Percentiles rank a stretch among this genome's conserved stretches.
phyloP scores from a whole-genome alignment of 768 basidiomycete genomes.

The Kwoniella sp. region DNA sequence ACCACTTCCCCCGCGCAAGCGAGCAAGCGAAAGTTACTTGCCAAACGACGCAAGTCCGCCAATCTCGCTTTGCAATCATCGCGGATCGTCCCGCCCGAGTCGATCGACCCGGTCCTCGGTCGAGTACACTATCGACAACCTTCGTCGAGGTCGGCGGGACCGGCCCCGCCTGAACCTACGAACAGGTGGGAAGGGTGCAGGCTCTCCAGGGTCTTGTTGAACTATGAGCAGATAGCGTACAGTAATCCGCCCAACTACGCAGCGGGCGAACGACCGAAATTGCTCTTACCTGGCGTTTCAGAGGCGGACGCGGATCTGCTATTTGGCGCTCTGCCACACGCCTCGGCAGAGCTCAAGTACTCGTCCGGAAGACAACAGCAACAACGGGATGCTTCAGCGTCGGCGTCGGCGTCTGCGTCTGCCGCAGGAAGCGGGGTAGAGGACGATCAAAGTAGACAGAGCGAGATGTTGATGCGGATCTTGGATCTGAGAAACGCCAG shows the following conservation, averaged over 20 bases:
- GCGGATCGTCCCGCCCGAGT: conserved; percentile 54
- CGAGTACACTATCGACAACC: conserved; percentile 16
- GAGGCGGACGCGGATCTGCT: conserved; percentile 64
- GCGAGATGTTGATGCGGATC: conserved; percentile 65
- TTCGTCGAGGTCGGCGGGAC: conserved; percentile 8
- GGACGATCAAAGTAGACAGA: conserved; percentile 44
- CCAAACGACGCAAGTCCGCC: conserved; percentile 24
- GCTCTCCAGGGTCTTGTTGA: conserved; percentile 37
- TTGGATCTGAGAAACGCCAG: conserved; percentile 86
- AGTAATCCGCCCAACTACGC: conserved; percentile 37
- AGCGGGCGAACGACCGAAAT: conserved; percentile 27
- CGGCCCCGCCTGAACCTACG: conserved; percentile 15
- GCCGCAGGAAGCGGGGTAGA: conserved; percentile 49
- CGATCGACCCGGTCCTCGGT: conserved; percentile 50
- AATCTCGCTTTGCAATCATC: conserved; percentile 21
- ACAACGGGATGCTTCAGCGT: conserved; percentile 37
- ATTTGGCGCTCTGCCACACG: conserved; percentile 68
- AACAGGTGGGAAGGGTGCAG: conserved; percentile 40
- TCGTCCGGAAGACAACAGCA: conserved; percentile 4
- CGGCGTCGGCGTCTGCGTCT: background rate
- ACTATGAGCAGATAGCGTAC: conserved; percentile 41
- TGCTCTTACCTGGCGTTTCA: conserved; percentile 35
- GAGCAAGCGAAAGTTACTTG: conserved; percentile 18
- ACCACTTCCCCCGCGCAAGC: background rate
- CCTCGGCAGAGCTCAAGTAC: conserved; percentile 57